Conservation (phyloP, 2,329 filamentous ascomycete genomes). For the Fusarium succisae region DNA sequence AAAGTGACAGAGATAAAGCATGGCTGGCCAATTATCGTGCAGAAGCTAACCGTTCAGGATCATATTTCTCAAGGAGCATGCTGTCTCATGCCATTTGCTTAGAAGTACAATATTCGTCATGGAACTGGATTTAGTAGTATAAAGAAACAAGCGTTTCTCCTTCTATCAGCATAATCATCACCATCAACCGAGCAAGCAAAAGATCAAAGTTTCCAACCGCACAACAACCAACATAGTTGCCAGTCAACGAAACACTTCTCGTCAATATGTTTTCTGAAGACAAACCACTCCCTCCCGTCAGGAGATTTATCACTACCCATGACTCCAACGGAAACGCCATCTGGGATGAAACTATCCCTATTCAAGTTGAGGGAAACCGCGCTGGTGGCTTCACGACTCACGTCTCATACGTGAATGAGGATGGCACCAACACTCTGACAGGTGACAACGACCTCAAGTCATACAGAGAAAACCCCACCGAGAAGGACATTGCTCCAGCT, state of each 20-base stretch:
- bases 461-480: conserved; percentile 27
- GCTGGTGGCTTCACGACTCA: conserved; percentile 33
- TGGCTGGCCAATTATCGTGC: background rate
- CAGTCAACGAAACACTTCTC: background rate
- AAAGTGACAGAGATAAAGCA: background rate
- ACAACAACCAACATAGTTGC: background rate
- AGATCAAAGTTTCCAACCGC: background rate
- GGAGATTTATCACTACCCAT: conserved; percentile 36
- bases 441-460: conserved; percentile 26
- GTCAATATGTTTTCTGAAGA: conserved; percentile 21
- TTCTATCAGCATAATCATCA: background rate
- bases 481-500: conserved; percentile 30
- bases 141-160: background rate
- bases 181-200: background rate
- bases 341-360: conserved; percentile 29
- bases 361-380: conserved; percentile 20
- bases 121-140: background rate
- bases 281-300: conserved; percentile 25
- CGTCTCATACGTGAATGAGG: conserved; percentile 30
- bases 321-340: conserved; percentile 28
- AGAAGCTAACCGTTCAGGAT: background rate
- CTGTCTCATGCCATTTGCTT: background rate
- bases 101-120: background rate
- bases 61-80: background rate
- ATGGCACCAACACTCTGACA: conserved; percentile 18